Conservation (phyloP, 805 yeast species). For the Kodamaea nitidulidarum region DNA sequence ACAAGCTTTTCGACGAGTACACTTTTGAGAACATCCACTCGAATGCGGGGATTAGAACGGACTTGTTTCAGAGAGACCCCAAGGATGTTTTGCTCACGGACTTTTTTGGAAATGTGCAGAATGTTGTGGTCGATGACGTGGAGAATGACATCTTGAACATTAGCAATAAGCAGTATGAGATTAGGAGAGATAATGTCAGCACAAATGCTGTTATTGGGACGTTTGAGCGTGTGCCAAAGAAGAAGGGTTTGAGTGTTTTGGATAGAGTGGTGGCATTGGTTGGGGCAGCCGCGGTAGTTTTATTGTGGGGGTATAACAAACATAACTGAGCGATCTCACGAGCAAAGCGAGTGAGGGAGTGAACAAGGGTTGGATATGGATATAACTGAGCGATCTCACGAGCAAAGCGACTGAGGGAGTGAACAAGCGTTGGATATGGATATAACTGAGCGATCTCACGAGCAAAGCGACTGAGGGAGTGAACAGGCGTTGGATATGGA, state of each 20-base stretch:
- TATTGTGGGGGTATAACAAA: neutral
- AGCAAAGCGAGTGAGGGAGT: no score
- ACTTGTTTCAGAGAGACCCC: slow-evolving; percentile 63
- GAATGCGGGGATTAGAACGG: slow-evolving; percentile 88
- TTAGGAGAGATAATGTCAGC: no score
- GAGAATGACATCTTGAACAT: slow-evolving; percentile 45
- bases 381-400: no score
- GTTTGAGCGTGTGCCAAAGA: neutral
- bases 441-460: no score
- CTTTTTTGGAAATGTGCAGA: slow-evolving; percentile 90
- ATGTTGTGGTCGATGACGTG: slow-evolving; percentile 58
- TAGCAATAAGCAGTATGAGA: slow-evolving; percentile 21
- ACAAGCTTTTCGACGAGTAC: slow-evolving; percentile 80
- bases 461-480: no score
- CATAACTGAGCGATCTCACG: no score
- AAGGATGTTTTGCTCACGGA: slow-evolving; percentile 78
- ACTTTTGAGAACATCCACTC: slow-evolving; percentile 85
- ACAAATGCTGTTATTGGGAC: neutral
- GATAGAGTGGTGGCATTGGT: neutral
- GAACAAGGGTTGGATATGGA: no score
- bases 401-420: no score
- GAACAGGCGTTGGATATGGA: no score
- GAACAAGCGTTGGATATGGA: no score
- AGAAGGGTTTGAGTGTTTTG: neutral
- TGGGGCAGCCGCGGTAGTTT: neutral